Conservation (phyloP, 345 rosid species). For the Salix arbutifolia region DNA sequence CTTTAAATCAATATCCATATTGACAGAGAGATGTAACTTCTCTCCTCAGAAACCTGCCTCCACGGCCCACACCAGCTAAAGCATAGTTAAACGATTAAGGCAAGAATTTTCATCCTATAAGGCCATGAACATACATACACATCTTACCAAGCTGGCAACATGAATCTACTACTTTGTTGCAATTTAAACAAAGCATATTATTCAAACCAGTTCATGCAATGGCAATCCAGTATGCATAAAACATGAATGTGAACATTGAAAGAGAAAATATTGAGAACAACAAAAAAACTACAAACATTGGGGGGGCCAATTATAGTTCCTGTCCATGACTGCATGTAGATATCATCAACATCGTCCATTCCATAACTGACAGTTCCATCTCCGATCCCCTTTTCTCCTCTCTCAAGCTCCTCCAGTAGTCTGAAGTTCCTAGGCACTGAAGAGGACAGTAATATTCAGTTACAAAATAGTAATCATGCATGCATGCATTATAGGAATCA, state of each 20-base stretch:
- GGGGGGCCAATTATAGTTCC: constrained; percentile 76
- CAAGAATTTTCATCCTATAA: too few relatives aligned
- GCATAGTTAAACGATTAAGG: too few relatives aligned
- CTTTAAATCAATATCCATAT: too few relatives aligned
- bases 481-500: not conserved
- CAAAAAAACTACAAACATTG: constrained; percentile 37
- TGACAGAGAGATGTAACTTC: too few relatives aligned
- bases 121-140: too few relatives aligned
- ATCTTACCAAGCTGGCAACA: not conserved
- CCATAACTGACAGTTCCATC: constrained; percentile 98
- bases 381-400: constrained; percentile 85
- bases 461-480: not conserved
- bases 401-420: constrained; percentile 75
- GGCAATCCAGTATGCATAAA: not conserved
- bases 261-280: not conserved
- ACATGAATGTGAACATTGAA: not conserved
- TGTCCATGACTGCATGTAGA: constrained; percentile 91
- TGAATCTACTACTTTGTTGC: not conserved
- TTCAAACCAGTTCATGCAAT: not conserved
- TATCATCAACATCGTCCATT: constrained; percentile 98
- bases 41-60: too few relatives aligned
- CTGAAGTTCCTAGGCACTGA: constrained; percentile 72
- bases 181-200: not conserved
- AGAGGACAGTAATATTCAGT: constrained; percentile 11
- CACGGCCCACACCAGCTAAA: too few relatives aligned